A percentile compares a stretch with the other conserved stretches of the same genome.
These are phyloP conservation scores for Acer saccharum DNA, from an alignment of 345 rosid genomes.

Conservation along the genomic window DNA sequence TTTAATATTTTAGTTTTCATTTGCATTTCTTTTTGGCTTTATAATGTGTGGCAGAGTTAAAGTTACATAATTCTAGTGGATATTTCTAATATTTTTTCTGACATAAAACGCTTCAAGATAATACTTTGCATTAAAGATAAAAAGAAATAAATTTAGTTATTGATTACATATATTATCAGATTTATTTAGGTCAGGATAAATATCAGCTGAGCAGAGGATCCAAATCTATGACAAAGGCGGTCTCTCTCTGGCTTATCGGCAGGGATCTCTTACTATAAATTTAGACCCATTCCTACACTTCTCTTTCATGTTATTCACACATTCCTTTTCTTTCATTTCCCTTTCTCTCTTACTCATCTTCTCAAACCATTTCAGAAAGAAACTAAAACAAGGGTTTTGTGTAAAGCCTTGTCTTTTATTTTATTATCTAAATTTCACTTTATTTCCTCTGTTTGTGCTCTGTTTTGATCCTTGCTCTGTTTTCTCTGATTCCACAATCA, in stretches of 20 bases:
- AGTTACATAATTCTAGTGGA: conserved; percentile 19
- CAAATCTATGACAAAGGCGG: too few relatives aligned
- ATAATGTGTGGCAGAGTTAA: conserved; percentile 26
- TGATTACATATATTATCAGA: too few relatives aligned
- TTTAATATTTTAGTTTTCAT: background rate
- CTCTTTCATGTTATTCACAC: conserved; percentile 24
- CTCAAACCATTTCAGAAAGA: background rate
- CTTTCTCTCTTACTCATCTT: background rate
- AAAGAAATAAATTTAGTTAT: too few relatives aligned
- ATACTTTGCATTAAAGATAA: too few relatives aligned
- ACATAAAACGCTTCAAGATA: too few relatives aligned
- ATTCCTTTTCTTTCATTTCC: conserved; percentile 2
- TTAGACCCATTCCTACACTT: conserved; percentile 25
- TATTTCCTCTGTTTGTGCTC: conserved; percentile 23
- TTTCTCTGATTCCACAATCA: background rate
- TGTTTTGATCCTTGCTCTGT: conserved; percentile 12
- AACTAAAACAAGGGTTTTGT: too few relatives aligned
- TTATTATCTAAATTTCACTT: background rate
- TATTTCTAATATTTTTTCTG: background rate
- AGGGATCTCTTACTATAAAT: conserved; percentile 38
- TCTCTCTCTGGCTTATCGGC: too few relatives aligned
- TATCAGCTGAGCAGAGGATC: too few relatives aligned
- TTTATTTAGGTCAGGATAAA: too few relatives aligned
- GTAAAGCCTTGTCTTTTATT: too few relatives aligned
- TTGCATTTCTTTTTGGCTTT: conserved; percentile 2